Conservation (phyloP, 768 basidiomycete species). For the Kwoniella heveanensis region DNA sequence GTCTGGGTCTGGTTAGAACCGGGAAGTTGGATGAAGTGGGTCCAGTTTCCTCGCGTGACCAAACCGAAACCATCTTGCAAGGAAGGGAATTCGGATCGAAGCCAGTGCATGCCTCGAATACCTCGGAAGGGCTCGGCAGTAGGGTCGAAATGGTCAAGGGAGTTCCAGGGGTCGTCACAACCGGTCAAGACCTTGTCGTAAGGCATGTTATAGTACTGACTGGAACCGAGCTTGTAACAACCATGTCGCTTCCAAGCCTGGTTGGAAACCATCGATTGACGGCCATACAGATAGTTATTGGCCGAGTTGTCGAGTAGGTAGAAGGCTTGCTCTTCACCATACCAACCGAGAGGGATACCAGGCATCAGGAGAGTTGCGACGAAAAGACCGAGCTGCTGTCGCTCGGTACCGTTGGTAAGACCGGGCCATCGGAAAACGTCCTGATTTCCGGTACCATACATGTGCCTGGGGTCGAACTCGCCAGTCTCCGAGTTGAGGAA, state of each 20-base stretch:
- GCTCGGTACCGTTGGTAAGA: conserved; percentile 78
- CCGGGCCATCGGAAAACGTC: conserved; percentile 94
- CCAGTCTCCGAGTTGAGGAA: conserved; percentile 73
- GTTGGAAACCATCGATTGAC: conserved; percentile 84
- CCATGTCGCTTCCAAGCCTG: conserved; percentile 91
- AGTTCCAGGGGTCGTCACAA: conserved; percentile 87
- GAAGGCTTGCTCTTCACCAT: conserved; percentile 87
- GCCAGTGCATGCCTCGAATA: conserved; percentile 70
- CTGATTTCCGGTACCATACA: conserved; percentile 92
- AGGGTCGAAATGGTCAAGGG: conserved; percentile 92
- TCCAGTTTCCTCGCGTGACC: conserved; percentile 84
- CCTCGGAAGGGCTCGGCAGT: conserved; percentile 75
- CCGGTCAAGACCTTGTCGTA: conserved; percentile 76
- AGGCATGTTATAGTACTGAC: conserved; percentile 92
- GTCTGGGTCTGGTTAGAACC: conserved; percentile 80
- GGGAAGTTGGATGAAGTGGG: conserved; percentile 71
- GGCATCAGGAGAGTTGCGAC: conserved; percentile 80
- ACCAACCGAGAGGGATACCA: conserved; percentile 80
- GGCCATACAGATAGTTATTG: conserved; percentile 81
- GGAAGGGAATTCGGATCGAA: conserved; percentile 69
- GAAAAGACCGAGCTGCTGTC: conserved; percentile 74
- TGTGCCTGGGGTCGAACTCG: conserved; percentile 75
- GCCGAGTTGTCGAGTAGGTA: conserved; percentile 87
- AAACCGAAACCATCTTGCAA: conserved; percentile 86
- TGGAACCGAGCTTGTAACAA: conserved; percentile 85